Evolutionary conservation across 768 basidiomycete species (phyloP), one percentile per base, ranked within the genome.

Genomic region (Rhizopogon salebrosus): DNA sequence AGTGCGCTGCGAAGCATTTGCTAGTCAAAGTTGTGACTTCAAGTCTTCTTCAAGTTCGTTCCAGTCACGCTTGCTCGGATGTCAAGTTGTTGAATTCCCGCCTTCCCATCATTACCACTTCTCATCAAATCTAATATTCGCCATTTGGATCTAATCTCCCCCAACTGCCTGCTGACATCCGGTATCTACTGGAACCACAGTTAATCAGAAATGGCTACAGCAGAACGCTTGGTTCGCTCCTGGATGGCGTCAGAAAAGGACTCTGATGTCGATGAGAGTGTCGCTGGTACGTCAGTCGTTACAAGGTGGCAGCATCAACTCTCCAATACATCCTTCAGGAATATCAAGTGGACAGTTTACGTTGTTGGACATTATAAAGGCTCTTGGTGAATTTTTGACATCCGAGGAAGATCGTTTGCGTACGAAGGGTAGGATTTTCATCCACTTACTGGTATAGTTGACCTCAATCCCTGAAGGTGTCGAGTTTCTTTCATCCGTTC

Each of bases 341-440:
- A 70, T 85, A 50, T 78, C 81, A 13, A 72, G 73, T 54, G 83
- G 83, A 18, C 67, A 75, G 20, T 68, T 80, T 8, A 79, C 83
- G 18, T 72, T 97, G 13, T 72, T 94, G 4, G 79, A 85, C 56
- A 71, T 98, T 20, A 91, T 98, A 34, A 93, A 91, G 64, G 83
- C 85, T 23, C 78, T 97, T 0, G 92, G 92, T 38, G 87, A 90
- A 59, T 93, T 89, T 62, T 74, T 99, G 13, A 95, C 91, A 0
- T 84, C 91, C 2, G 90, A 94, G 53, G 89, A 95, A 51, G 89
- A 87, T 60, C 73, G 76, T 4, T 68, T 87, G 10, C 79, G 95
- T 26, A 80, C 81, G 8, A 92, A 92, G 75, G 95, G 95, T 92
- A 54, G 41, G 50, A 40, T 34, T n/a, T 23, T 22, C 35, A 31